Evolutionary conservation across 2,329 filamentous ascomycete genomes (phyloP), one percentile per base, ranked within the genome.

Genomic region (Diaporthe humulicola): DNA sequence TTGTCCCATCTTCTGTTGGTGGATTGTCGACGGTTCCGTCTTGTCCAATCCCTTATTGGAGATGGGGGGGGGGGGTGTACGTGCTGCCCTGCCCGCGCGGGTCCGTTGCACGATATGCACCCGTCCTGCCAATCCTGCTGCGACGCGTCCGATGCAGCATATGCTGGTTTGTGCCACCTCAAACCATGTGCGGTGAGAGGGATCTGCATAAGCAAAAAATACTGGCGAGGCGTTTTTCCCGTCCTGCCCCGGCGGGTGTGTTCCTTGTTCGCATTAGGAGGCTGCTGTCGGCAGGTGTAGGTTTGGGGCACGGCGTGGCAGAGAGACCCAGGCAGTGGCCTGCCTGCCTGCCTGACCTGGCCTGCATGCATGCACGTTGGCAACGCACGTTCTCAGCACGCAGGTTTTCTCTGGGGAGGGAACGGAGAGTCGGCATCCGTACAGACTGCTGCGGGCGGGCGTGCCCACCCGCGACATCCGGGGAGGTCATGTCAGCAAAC

Each of bases 91-190:
- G 6, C 48, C 5, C 33, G 15, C 28, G 42, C 52, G 36, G 56
- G 38, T 10, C 57, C 33, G 40, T 71, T 19, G 36, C 57, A 25
- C 40, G n/a, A 30, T 22, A 25, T 50, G 40, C 30, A 25, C 33
- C 25, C 50, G 50, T 42, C 66, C 57, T 45, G 69, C 54, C 69
- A 48, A 50, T 40, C n/a, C 54, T 60, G 45, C 42, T 50, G 56
- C 56, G 28, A 71, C 70, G 45, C 56, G 57, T 67, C 70, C 70
- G 70, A 71, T 71, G 33, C 56, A 60, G 70, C 42, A 71, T 40
- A 28, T 54, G 56, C 57, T 71, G 56, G 70, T 12, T 50, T 71
- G 70, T 71, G 70, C 56, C 57, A 52, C 70, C 42, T 71, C 56
- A 61, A 45, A 61, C 56, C 56, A 38, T 71, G 56, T 71, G 70